Base-by-base conservation (phyloP, 169 alveolate species). In the Plasmodium gaboni region DNA sequence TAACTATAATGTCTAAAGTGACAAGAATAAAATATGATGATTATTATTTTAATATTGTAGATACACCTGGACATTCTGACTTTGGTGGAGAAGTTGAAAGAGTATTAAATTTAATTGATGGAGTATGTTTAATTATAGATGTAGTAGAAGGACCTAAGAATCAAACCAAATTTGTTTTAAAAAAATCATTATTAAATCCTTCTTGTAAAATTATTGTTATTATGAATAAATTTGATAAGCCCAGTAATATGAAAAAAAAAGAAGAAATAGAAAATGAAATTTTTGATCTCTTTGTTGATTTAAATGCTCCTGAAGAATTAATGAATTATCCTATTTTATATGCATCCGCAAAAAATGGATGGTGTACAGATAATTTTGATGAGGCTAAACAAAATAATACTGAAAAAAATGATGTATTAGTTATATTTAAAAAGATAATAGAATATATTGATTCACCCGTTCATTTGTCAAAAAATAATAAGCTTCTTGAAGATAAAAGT, bases 11-110 rank as follows among this genome's bases (percentile, higher is more conserved):
- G 86, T 97, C 99, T 17, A 98, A 98, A 88, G 98, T 97, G 28
- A 97, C 99, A 2, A 93, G 98, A 13, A 95, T 98, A 32, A 94
- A 95, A 59, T 96, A 93, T 92, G 96, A 97, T 42, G 98, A 97
- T 65, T 74, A 85, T 53, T 91, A 87, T 87, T 88, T 94, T 83
- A 93, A 93, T 88, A 94, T 96, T 53, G 96, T 96, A 12, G 98
- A 96, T 86, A 96, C 96, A 55, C 98, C 96, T 44, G 99, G 99
- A 24, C 99, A 98, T 94, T 96, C 99, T 13, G 99, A 98, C 92
- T 98, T 98, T 90, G 99, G 99, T 15, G 99, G 99, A 22, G 99
- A 98, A 88, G 99, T 98, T 10, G 99, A 98, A 88, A 94, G 99
- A 42, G 98, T 98, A 71, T 94, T 98, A 95, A 89, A 94, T 87